Conservation (phyloP, 2,329 filamentous ascomycete genomes). For the Cytospora mali region DNA sequence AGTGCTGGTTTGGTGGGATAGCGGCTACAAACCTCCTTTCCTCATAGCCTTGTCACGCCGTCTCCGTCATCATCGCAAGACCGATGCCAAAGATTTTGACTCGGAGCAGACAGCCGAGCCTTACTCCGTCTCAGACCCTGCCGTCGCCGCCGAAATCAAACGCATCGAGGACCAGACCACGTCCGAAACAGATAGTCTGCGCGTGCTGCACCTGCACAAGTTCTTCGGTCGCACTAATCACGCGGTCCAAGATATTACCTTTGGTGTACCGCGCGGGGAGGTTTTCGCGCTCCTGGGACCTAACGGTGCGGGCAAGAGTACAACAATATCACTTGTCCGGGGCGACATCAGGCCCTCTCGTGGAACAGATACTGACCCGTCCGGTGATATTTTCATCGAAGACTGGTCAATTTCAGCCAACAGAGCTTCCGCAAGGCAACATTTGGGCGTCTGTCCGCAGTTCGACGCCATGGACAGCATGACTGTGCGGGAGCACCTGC, state of each 20-base stretch:
- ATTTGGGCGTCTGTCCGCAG: slow-evolving; percentile 90
- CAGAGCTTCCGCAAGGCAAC: slow-evolving; percentile 70
- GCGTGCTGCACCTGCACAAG: slow-evolving; percentile 81
- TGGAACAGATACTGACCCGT: neutral
- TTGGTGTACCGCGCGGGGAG: slow-evolving; percentile 77
- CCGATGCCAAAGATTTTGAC: slow-evolving; percentile 17
- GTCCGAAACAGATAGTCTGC: slow-evolving; percentile 64
- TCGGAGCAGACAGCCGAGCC: slow-evolving; percentile 10
- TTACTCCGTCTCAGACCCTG: slow-evolving; percentile 50
- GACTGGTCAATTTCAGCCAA: slow-evolving; percentile 72
- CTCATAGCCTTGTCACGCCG: slow-evolving; percentile 48
- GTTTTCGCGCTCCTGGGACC: slow-evolving; percentile 89
- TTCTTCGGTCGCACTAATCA: slow-evolving; percentile 57
- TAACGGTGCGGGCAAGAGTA: slow-evolving; percentile 90
- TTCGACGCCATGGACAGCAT: slow-evolving; percentile 87
- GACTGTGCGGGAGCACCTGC: slow-evolving; percentile 84
- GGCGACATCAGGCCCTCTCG: slow-evolving; percentile 83
- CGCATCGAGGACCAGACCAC: slow-evolving; percentile 58
- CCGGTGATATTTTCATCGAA: slow-evolving; percentile 79
- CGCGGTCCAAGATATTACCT: slow-evolving; percentile 82
- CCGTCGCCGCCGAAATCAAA: slow-evolving; percentile 65
- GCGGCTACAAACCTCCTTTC: slow-evolving; percentile 65
- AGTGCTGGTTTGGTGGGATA: slow-evolving; percentile 78
- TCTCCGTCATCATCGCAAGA: slow-evolving; percentile 34
- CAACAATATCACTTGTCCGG: slow-evolving; percentile 84